phyloP scores from a whole-genome alignment of 1,284 basidiomycete species.

The Rhodotorula sp. region DNA sequence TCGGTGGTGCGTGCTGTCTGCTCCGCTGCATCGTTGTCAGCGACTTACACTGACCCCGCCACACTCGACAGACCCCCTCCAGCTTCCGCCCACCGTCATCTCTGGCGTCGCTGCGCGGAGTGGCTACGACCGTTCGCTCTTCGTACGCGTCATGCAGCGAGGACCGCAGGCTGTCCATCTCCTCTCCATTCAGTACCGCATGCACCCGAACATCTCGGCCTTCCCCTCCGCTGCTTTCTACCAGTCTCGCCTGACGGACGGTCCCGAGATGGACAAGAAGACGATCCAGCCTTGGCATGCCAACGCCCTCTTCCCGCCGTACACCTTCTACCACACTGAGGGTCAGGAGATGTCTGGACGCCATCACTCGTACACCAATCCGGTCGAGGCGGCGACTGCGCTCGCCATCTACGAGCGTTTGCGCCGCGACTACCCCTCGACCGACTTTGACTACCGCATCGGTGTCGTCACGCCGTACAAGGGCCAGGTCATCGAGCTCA shows the following conservation, averaged over 20 bases:
- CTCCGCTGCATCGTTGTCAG: not conserved
- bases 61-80: conserved; percentile 73
- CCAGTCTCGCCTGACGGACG: conserved; percentile 73
- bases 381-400: conserved; percentile 71
- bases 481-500: conserved; percentile 79
- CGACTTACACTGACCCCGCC: not conserved
- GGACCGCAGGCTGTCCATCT: conserved; percentile 79
- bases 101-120: conserved; percentile 77
- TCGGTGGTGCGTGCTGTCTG: conserved; percentile 64
- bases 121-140: conserved; percentile 85
- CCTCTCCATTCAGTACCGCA: conserved; percentile 98
- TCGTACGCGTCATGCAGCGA: conserved; percentile 84
- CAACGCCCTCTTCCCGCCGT: conserved; percentile 74
- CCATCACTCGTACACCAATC: conserved; percentile 74
- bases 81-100: conserved; percentile 94
- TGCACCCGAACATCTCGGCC: conserved; percentile 93
- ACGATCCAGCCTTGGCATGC: conserved; percentile 85
- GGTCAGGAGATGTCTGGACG: conserved; percentile 48
- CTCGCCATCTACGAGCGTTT: conserved; percentile 76
- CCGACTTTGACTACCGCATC: conserved; percentile 62
- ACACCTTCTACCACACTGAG: conserved; percentile 80
- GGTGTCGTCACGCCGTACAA: conserved; percentile 95
- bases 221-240: conserved; percentile 92
- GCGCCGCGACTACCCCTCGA: conserved; percentile 59
- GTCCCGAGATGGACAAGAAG: conserved; percentile 80